phyloP scores from a whole-genome alignment of 148 eudicot species.

The Camellia granthamiana region DNA sequence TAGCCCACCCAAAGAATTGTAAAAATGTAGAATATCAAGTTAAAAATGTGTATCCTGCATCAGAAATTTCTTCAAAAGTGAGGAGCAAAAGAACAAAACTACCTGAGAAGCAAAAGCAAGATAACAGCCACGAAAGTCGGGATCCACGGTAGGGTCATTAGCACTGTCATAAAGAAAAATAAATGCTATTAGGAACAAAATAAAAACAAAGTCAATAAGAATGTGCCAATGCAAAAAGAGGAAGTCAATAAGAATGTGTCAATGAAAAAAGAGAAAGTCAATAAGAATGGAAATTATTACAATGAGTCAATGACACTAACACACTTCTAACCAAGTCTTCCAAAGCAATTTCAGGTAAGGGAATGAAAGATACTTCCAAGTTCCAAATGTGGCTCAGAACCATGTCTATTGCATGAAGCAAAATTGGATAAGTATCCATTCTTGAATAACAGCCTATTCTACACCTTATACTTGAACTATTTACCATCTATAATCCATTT shows the following conservation, averaged over 20 bases:
- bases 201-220: background rate
- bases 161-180: slow-evolving; percentile 42
- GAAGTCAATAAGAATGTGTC: background rate
- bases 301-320: background rate
- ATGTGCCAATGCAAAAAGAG: background rate
- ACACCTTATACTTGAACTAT: background rate
- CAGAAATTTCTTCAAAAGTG: background rate
- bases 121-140: slow-evolving; percentile 73
- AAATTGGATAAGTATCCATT: background rate
- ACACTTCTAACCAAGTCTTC: slow-evolving; percentile 2
- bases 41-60: background rate
- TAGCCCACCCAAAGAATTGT: background rate
- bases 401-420: background rate
- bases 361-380: slow-evolving; percentile 5
- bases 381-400: background rate
- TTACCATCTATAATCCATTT: background rate
- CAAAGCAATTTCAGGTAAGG: background rate
- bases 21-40: background rate
- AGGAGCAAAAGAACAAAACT: slow-evolving; percentile 20
- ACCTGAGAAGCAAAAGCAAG: slow-evolving; percentile 87
- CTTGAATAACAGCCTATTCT: background rate
- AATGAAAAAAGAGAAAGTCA: background rate
- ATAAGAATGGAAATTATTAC: background rate
- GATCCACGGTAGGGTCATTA: slow-evolving; percentile 61
- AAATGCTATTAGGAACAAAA: background rate